phyloP scores from a whole-genome alignment of 2,329 filamentous ascomycete genomes.

The Epichloe hybrida region DNA sequence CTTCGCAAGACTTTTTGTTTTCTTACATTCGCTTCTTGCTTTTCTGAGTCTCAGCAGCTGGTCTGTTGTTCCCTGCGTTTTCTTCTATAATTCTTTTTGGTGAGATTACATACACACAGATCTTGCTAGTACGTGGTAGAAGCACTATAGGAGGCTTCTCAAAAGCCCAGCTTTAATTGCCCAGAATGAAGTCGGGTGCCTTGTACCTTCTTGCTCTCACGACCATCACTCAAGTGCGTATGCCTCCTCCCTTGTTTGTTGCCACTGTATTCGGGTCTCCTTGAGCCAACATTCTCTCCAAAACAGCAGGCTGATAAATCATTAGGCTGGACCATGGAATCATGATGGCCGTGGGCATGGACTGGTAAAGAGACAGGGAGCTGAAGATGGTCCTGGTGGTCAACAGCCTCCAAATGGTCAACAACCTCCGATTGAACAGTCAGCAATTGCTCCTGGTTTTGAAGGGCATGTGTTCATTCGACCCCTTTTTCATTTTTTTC shows the following conservation, averaged over 20 bases:
- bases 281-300: background rate
- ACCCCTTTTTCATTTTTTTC: background rate
- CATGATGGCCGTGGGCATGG: background rate
- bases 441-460: background rate
- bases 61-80: slow-evolving; percentile 1
- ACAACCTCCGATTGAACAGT: background rate
- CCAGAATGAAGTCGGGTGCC: slow-evolving; percentile 10
- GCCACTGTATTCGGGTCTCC: background rate
- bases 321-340: background rate
- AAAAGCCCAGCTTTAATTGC: background rate
- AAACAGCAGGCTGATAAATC: background rate
- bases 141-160: background rate
- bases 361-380: background rate
- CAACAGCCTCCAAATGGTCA: too few species aligned
- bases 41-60: slow-evolving; percentile 1
- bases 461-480: background rate
- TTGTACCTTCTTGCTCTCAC: slow-evolving; percentile 9
- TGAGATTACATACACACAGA: too few species aligned
- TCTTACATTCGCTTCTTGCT: background rate
- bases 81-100: background rate
- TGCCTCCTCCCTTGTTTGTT: background rate
- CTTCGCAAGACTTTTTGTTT: background rate
- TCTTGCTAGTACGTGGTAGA: background rate
- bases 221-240: slow-evolving; percentile 9
- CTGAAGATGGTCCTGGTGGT: background rate